Base-by-base conservation (phyloP, 768 basidiomycete genomes). In the Coprinopsis cinerea region DNA sequence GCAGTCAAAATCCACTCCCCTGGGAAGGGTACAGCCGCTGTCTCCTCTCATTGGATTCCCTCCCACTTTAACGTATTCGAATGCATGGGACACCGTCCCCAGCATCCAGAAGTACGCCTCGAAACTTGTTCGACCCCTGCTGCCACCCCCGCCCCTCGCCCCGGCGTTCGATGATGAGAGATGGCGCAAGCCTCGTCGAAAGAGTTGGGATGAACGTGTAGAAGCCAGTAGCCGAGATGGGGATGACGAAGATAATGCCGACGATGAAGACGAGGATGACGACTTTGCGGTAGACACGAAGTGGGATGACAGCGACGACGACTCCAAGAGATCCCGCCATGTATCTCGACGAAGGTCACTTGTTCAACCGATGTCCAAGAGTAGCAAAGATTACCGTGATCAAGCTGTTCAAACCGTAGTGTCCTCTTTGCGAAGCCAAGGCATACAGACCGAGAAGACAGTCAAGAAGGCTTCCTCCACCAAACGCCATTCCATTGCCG, bases 71-170 rank as follows among this genome's bases (percentile, higher is more conserved):
- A 72, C 73, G 14, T 91, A 88, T 64, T 68, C 76, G 4, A 92
- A 96, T 66, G 88, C 86, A 1, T 92, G 91, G 90, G 94, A 97
- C 59, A 70, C 62, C 32, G 81, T 88, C 20, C 87, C 90, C 5
- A 82, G 81, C 53, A 92, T 92, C 49, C 81, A 86, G 55, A 78
- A 74, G 52, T 91, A 93, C 64, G 85, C 85, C 1, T 73, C 78
- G 13, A 73, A 72, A 53, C 67, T 83, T 26, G 77, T 75, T 28
- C 71, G 78, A 47, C 75, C 82, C n/a, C 68, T 67, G 15, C 64
- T 70, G 18, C 59, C 72, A 24, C 53, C 66, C 18, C 43, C 43
- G 43, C 40, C 61, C 6, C 60, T 77, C 42, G 73, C 73, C 4
- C 77, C 82, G 42, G 69, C 75, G 5, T 78, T 77, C 51, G 76